Percentiles rank a stretch among this genome's conserved stretches.
phyloP scores from a whole-genome alignment of 495 filamentous ascomycete species.

The Ascodesmis nigricans region DNA sequence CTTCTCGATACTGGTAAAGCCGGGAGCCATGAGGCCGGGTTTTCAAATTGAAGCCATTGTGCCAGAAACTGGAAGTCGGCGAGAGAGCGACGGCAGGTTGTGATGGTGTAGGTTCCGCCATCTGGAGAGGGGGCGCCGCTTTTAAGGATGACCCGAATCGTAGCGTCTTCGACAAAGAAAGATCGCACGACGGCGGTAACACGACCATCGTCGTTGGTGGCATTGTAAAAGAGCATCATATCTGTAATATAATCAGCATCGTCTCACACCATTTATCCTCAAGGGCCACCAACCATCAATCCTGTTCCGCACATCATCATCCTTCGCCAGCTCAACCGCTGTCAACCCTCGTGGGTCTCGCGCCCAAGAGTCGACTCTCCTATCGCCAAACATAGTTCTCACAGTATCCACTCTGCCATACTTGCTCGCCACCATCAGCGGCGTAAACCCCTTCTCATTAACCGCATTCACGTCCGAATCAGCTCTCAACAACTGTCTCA shows the following conservation, averaged over 20 bases:
- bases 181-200: slow-evolving; percentile 89
- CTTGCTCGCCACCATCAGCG: slow-evolving; percentile 98
- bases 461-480: slow-evolving; percentile 88
- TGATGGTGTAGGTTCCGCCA: slow-evolving; percentile 59
- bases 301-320: slow-evolving; percentile 87
- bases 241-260: slow-evolving; percentile 33
- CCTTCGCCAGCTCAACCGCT: slow-evolving; percentile 90
- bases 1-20: slow-evolving; percentile 54
- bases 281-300: slow-evolving; percentile 47
- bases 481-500: slow-evolving; percentile 53
- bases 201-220: slow-evolving; percentile 48
- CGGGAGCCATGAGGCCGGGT: slow-evolving; percentile 88
- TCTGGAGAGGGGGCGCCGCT: slow-evolving; percentile 50
- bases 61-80: slow-evolving; percentile 80
- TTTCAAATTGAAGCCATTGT: slow-evolving; percentile 69
- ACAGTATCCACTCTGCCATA: slow-evolving; percentile 91
- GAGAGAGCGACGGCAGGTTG: slow-evolving; percentile 77
- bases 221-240: slow-evolving; percentile 57
- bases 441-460: slow-evolving; percentile 88
- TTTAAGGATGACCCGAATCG: slow-evolving; percentile 79
- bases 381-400: slow-evolving; percentile 62
- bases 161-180: slow-evolving; percentile 93
- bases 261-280: too few relatives aligned
- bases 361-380: slow-evolving; percentile 62
- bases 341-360: slow-evolving; percentile 79